These are phyloP conservation scores for Cercospora beticola DNA, from an alignment of 2,329 filamentous ascomycete genomes.

Conservation along the genomic window DNA sequence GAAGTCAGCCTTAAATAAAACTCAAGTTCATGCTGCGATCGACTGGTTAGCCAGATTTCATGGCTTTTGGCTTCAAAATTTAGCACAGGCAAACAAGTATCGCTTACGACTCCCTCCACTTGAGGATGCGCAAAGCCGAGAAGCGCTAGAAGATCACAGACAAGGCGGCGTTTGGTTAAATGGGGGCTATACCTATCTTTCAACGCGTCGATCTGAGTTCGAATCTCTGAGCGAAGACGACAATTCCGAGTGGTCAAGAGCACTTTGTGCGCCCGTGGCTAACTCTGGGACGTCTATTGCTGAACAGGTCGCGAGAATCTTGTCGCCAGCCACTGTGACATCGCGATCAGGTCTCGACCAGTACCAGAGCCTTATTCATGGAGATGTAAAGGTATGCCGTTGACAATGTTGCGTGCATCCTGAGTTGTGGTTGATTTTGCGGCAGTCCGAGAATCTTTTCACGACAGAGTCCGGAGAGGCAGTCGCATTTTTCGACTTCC, in stretches of 20 bases:
- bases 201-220: slow-evolving; percentile 61
- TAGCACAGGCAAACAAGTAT: slow-evolving; percentile 33
- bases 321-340: slow-evolving; percentile 45
- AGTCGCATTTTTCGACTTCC: slow-evolving; percentile 68
- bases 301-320: slow-evolving; percentile 54
- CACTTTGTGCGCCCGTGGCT: slow-evolving; percentile 47
- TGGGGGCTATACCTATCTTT: slow-evolving; percentile 64
- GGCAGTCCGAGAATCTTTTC: slow-evolving; percentile 63
- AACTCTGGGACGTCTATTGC: slow-evolving; percentile 31
- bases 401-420: not conserved
- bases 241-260: slow-evolving; percentile 56
- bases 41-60: slow-evolving; percentile 66
- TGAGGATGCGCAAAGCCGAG: slow-evolving; percentile 44
- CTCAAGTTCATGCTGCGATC: slow-evolving; percentile 56
- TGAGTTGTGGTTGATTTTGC: not conserved
- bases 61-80: slow-evolving; percentile 50
- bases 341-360: slow-evolving; percentile 23
- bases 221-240: slow-evolving; percentile 47
- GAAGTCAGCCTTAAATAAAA: slow-evolving; percentile 47
- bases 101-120: slow-evolving; percentile 56
- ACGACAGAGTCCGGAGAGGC: slow-evolving; percentile 50
- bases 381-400: slow-evolving; percentile 58
- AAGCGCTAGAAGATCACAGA: not conserved
- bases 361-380: slow-evolving; percentile 61
- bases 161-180: slow-evolving; percentile 55